Percentiles rank a stretch among this genome's conserved stretches.
These are phyloP conservation scores for Starmerella potacharoeniae DNA, from an alignment of 805 yeast species.

Conservation along the genomic window DNA sequence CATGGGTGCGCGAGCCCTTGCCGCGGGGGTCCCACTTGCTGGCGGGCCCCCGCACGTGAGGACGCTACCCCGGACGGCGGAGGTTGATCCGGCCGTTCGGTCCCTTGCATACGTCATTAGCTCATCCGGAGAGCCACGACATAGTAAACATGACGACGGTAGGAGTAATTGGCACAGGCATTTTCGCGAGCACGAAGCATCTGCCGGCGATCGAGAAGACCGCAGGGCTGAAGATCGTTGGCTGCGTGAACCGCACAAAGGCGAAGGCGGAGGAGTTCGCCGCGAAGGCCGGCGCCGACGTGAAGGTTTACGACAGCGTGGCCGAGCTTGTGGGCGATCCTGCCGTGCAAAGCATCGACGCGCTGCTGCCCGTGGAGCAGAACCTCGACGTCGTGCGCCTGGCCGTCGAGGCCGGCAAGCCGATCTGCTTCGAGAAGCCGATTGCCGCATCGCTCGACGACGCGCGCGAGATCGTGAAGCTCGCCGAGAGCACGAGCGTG, in stretches of 20 bases:
- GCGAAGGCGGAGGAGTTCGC: slow-evolving; percentile 78
- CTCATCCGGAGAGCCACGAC: no score
- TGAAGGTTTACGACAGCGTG: slow-evolving; percentile 46
- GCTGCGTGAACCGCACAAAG: slow-evolving; percentile 74
- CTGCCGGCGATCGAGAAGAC: slow-evolving; percentile 52
- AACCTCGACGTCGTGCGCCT: slow-evolving; percentile 57
- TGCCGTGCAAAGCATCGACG: slow-evolving; percentile 69
- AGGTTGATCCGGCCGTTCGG: no score
- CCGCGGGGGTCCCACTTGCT: not conserved
- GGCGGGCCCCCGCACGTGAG: no score
- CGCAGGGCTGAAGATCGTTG: slow-evolving; percentile 44
- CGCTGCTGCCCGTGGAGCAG: slow-evolving; percentile 76
- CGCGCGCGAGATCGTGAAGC: slow-evolving; percentile 64
- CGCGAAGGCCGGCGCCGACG: slow-evolving; percentile 30
- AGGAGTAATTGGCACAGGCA: slow-evolving; percentile 29
- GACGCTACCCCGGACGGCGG: no score
- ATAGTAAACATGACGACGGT: slow-evolving; percentile 9
- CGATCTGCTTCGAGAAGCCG: slow-evolving; percentile 80
- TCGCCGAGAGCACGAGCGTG: slow-evolving; percentile 48
- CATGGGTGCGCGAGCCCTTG: not conserved
- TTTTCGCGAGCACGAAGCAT: slow-evolving; percentile 77
- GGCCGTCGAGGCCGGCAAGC: slow-evolving; percentile 65
- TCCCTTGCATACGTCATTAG: no score
- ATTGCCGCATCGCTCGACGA: slow-evolving; percentile 76
- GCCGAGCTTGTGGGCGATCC: slow-evolving; percentile 58